phyloP scores from a whole-genome alignment of 345 rosid genomes.

The Psidium guajava region DNA sequence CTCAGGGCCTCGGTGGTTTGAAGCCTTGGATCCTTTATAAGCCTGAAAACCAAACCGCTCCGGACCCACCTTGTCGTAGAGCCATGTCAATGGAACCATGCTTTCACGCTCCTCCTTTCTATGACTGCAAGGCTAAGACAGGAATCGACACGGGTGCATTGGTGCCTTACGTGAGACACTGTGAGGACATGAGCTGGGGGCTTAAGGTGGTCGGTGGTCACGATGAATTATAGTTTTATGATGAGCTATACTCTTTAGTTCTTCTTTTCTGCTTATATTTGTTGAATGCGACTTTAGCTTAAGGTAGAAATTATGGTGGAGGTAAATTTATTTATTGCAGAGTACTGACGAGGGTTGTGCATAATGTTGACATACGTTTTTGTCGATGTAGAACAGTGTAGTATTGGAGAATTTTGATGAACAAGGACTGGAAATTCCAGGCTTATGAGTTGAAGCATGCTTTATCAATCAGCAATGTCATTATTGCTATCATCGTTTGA shows the following conservation, averaged over 20 bases:
- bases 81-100: constrained; percentile 75
- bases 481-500: background rate
- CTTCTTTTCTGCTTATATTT: background rate
- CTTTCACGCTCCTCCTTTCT: constrained; percentile 70
- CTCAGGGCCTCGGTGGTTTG: constrained; percentile 60
- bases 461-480: background rate
- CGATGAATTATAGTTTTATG: constrained; percentile 8
- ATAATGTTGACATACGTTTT: background rate
- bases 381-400: background rate
- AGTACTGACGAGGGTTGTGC: background rate
- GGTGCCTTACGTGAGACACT: constrained; percentile 54
- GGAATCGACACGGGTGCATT: constrained; percentile 44
- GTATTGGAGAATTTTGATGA: background rate
- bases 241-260: background rate
- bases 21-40: constrained; percentile 66
- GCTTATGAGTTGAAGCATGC: background rate
- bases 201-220: constrained; percentile 48
- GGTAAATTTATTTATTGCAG: background rate
- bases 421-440: background rate
- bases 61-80: constrained; percentile 41
- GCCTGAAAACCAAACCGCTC: constrained; percentile 34
- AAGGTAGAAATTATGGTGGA: background rate
- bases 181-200: constrained; percentile 75
- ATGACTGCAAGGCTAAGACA: constrained; percentile 50
- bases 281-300: background rate